phyloP scores from a whole-genome alignment of 192 early-diverging fungal species.

The Chytriomyces hyalinus region DNA sequence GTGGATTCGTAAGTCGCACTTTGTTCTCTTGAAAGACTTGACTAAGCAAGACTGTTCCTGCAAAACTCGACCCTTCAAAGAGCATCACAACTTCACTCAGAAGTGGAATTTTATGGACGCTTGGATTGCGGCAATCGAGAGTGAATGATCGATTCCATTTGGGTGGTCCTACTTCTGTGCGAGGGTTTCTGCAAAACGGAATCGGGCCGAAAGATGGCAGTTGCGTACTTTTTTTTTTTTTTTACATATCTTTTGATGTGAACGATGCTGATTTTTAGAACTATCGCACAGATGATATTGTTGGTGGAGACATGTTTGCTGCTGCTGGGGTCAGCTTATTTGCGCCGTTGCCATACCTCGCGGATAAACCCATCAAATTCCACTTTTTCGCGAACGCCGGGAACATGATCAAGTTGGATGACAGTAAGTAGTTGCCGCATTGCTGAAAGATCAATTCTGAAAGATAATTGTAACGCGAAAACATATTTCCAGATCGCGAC shows the following conservation, averaged over 20 bases:
- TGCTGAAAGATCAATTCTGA: not conserved
- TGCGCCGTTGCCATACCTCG: slow-evolving; percentile 78
- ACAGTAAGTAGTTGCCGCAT: slow-evolving; percentile 9
- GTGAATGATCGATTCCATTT: slow-evolving; percentile 87
- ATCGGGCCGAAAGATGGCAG: slow-evolving; percentile 83
- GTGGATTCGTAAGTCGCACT: slow-evolving; percentile 62
- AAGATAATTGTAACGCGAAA: not conserved
- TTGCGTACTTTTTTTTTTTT: slow-evolving; percentile 38
- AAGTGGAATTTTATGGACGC: slow-evolving; percentile 71
- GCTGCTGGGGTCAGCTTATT: slow-evolving; percentile 79
- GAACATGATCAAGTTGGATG: slow-evolving; percentile 62
- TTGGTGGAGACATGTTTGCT: slow-evolving; percentile 90
- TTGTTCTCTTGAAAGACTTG: not conserved
- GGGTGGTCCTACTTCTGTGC: slow-evolving; percentile 83
- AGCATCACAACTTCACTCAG: slow-evolving; percentile 53
- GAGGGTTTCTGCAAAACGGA: slow-evolving; percentile 88
- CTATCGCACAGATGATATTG: slow-evolving; percentile 62
- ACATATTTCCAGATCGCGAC: slow-evolving; percentile 5
- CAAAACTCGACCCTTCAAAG: slow-evolving; percentile 6
- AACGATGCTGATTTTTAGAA: not conserved
- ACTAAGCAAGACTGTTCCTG: slow-evolving; percentile 36
- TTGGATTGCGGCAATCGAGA: slow-evolving; percentile 53
- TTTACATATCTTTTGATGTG: not conserved
- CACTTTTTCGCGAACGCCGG: slow-evolving; percentile 93
- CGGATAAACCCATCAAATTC: slow-evolving; percentile 67